Evolutionary conservation across 2,329 filamentous ascomycete genomes (phyloP), one percentile per base, ranked within the genome.

Genomic region (Exophiala sideris): DNA sequence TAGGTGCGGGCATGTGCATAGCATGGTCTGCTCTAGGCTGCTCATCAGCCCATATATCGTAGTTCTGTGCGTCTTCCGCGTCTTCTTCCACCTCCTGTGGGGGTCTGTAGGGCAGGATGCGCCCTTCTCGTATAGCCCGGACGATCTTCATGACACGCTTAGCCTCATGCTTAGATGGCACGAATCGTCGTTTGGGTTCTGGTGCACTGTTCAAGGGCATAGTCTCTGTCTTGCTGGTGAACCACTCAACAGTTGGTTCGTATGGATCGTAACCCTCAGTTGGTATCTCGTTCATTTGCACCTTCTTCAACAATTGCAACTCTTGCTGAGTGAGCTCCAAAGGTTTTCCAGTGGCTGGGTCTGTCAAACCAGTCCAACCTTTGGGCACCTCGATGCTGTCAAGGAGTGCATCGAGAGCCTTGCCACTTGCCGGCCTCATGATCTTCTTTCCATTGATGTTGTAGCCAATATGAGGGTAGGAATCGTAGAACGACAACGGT

Each of bases 401-500:
- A 8, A 99, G 79, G 40, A 99, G 79, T 10, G 91, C 90, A 76
- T 99, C 94, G 32, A 99, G 76, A 34, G 94, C 94, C 69, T 96
- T 88, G 48, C 92, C 92, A 63, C 91, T 92, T 3, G 95, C 94
- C 5, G 94, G 94, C 48, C 94, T 87, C 85, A 96, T 89, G 61
- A 99, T 96, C 72, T 89, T 95, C 81, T 95, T 96, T 71, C 94
- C 94, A 71, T 99, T 95, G 76, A 99, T 97, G 66, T 96, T 89
- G 74, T 99, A 99, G 56, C 94, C 94, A 68, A 99, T 96, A 70
- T 99, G 94, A 47, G 94, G 94, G 69, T 96, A 99, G 34, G 89
- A 88, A 70, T 99, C 94, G 76, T 99, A 99, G 74, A 96, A 97
- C 2, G 88, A 87, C 46, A 97, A 76, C 4, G 91, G 89, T 56